Evolutionary conservation across 2,329 filamentous ascomycete species (phyloP).

Genomic region (Emericellopsis cladophorae): DNA sequence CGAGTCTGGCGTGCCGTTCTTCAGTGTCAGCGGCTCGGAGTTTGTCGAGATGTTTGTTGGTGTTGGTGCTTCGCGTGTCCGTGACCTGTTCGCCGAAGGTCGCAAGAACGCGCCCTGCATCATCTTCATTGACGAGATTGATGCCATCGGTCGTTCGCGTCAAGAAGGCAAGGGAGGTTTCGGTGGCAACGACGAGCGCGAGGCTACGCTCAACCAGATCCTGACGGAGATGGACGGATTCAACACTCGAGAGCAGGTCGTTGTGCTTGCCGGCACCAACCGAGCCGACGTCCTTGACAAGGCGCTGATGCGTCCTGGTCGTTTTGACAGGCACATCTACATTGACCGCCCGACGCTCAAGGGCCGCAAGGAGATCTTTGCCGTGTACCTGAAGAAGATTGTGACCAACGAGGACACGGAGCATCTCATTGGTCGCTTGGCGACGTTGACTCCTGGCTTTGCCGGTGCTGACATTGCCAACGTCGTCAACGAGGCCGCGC

Average conservation of each 20-base stretch:
- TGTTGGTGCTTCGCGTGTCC: conserved; percentile 89
- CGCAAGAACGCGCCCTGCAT: conserved; percentile 96
- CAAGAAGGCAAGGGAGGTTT: conserved; percentile 58
- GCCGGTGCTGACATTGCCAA: conserved; percentile 97
- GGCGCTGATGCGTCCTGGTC: conserved; percentile 89
- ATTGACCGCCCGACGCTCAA: conserved; percentile 97
- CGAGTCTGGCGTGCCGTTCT: conserved; percentile 94
- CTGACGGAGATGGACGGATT: conserved; percentile 99
- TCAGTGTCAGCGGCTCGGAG: conserved; percentile 94
- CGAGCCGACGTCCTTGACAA: conserved; percentile 89
- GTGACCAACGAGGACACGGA: conserved; percentile 85
- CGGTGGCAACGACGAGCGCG: conserved; percentile 92
- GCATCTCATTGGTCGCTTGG: conserved; percentile 74
- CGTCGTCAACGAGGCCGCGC: conserved; percentile 91
- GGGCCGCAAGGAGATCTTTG: conserved; percentile 90
- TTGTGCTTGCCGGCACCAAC: conserved; percentile 94
- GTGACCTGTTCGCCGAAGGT: conserved; percentile 87
- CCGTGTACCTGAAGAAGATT: conserved; percentile 88
- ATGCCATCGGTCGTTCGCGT: conserved; percentile 88
- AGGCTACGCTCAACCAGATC: conserved; percentile 95
- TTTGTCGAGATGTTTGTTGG: conserved; percentile 99
- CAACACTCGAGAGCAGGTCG: conserved; percentile 92
- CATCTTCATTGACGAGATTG: conserved; percentile 99
- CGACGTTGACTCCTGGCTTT: conserved; percentile 90
- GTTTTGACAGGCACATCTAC: conserved; percentile 91